These are phyloP conservation scores for Dittrichia graveolens DNA, from an alignment of 129 eudicot species.

Conservation along the genomic window DNA sequence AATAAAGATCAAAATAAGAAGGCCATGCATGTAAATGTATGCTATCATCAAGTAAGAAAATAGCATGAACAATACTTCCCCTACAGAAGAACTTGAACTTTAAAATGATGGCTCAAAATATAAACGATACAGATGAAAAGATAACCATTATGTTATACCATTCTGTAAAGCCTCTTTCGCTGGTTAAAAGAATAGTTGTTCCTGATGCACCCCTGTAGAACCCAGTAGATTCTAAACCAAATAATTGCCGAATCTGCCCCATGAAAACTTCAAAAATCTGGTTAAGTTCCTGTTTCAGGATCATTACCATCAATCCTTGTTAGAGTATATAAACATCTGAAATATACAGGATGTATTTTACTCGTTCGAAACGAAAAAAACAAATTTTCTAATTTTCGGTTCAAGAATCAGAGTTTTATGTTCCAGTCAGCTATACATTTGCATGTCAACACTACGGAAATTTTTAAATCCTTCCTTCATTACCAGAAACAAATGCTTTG, in stretches of 20 bases:
- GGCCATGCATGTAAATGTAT: not conserved
- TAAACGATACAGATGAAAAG: constrained; percentile 17
- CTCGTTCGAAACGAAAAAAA: constrained; percentile 3
- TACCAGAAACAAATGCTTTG: too few species aligned
- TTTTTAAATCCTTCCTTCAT: too few species aligned
- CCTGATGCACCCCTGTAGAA: constrained; percentile 62
- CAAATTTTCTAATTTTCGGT: not conserved
- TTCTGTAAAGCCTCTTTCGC: constrained; percentile 85
- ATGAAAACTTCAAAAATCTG: constrained; percentile 78
- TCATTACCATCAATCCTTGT: constrained; percentile 36
- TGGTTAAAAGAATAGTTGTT: constrained; percentile 55
- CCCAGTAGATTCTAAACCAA: constrained; percentile 79
- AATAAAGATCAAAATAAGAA: not conserved
- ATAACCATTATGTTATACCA: constrained; percentile 50
- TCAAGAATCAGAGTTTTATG: not conserved
- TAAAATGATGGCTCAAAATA: not conserved
- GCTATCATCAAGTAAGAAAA: constrained; percentile 7
- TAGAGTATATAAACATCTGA: constrained; percentile 6
- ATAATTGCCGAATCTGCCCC: constrained; percentile 90
- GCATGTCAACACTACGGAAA: not conserved
- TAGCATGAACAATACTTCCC: not conserved
- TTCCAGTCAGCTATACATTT: not conserved
- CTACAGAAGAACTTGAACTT: not conserved
- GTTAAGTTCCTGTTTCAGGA: constrained; percentile 60
- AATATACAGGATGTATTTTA: not conserved